Evolutionary conservation across 495 filamentous ascomycete genomes (phyloP), one percentile per base, ranked within the genome.

Genomic region (Penicillium soppii): DNA sequence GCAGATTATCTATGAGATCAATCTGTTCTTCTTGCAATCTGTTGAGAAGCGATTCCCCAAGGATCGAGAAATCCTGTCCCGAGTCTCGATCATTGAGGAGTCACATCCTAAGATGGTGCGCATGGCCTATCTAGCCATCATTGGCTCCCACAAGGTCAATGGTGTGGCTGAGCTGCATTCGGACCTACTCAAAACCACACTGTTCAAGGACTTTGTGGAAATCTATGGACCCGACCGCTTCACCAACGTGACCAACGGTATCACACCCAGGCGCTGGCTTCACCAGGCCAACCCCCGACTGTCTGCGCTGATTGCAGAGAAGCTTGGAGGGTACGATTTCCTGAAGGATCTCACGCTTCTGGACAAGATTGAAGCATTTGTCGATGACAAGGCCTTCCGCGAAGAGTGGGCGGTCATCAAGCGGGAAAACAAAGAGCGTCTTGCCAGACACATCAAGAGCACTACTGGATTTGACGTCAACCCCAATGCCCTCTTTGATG

Each of bases 141-240:
- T 98, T 62, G 94, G 95, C 23, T 97, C 94, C 19, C 94, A 98
- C 80, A 97, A 97, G 70, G 94, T 98, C 70, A 98, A 98, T 61
- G 94, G 94, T 62, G 94, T 98, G 22, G 94, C 94, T 19, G 94
- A 97, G 70, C 74, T 98, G 47, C 94, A 98, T 70, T 98, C 94
- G 4, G 94, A 98, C 62, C 79, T 98, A 19, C 91, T 98, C 73
- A 90, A 90, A 74, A 92, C 91, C 3, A 98, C 94, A n/a, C 91
- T 98, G 53, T 97, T 98, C 83, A 97, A 91, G 71, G 95, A 97
- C 71, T 98, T 98, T 62, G 92, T 98, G 33, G 77, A 77, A 32
- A 87, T 98, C 50, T 97, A 92, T 62, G 94, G 94, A 4, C 85
- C 88, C 0, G 94, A 98, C 76, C 95, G 95, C 63, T 98, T 98